Evolutionary conservation across 228 moss, liverwort and hornwort species (phyloP), one percentile per base, ranked within the genome.

Genomic region (Sphagnum fallax): DNA sequence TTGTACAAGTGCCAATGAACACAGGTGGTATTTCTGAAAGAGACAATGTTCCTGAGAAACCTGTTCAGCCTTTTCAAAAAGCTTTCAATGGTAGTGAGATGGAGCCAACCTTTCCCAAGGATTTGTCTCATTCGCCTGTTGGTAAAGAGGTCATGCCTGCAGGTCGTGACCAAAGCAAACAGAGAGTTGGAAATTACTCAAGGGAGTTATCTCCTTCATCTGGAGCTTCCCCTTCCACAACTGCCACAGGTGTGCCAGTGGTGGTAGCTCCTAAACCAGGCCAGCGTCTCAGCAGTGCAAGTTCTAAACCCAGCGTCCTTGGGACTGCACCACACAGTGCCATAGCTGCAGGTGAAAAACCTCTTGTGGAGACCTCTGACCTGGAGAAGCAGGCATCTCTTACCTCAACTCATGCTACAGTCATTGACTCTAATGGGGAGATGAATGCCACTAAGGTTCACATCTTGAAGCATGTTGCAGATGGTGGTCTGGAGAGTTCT

Each of bases 341-440:
- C 4, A 49, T 65, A 10, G 14, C 62, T 48, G 52, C 10, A 8
- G 85, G 86, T 5, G 66, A 61, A 52, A 66, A 65, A 47, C 58
- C 69, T 61, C 47, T 58, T 52, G 70, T 79, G 51, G 82, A 83
- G 63, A 71, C 65, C 50, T 63, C 72, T 6, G 74, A 64, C 52
- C 70, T 74, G 53, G 95, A 91, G 66, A 89, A 81, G 77, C 47
- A 75, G 0, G 69, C 67, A 6, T 58, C 63, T 10, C 70, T 53
- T 66, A 69, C 51, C 12, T 74, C 60, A 73, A 63, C 49, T 70
- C 78, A 85, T 14, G 74, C 70, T 67, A 65, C 83, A 4, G 67
- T 82, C 16, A 71, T 73, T n/a, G 91, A 84, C 62, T 76, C 74
- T 52, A 91, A 97, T 76, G 60, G 60, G 68, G 75, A 81, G 0